phyloP scores from a whole-genome alignment of 768 basidiomycete species.

The Russula earlei region DNA sequence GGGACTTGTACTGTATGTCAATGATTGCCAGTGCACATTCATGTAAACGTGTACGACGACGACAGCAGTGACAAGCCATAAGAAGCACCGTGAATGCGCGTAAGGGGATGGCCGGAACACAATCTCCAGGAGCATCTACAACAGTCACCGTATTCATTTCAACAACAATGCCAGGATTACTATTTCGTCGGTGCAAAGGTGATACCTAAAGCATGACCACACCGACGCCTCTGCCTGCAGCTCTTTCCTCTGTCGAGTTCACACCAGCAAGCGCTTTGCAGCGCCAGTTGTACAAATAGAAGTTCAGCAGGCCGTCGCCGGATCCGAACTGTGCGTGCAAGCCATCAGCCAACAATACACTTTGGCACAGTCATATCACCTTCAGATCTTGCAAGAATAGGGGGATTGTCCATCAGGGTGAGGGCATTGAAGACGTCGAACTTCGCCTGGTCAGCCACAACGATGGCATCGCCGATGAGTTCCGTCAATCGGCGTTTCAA shows the following conservation, averaged over 20 bases:
- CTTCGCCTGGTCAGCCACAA: conserved; percentile 70
- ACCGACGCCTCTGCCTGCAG: conserved; percentile 76
- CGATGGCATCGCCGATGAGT: conserved; percentile 71
- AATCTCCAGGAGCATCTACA: too few species aligned
- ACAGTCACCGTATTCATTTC: too few species aligned
- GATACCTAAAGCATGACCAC: conserved; percentile 96
- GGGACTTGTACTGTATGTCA: not conserved
- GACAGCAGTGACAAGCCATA: too few species aligned
- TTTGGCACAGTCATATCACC: conserved; percentile 35
- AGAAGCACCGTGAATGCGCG: too few species aligned
- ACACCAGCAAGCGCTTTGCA: conserved; percentile 73
- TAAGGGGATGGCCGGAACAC: too few species aligned
- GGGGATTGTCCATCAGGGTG: conserved; percentile 90
- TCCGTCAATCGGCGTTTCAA: conserved; percentile 62
- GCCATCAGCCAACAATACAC: conserved; percentile 10
- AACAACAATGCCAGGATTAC: too few species aligned
- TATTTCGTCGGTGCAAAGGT: too few species aligned
- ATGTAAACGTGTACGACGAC: too few species aligned
- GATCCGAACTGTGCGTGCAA: conserved; percentile 61
- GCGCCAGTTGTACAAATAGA: conserved; percentile 93
- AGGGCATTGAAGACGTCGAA: conserved; percentile 97
- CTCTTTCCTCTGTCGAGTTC: conserved; percentile 36
- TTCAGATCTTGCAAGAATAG: conserved; percentile 74
- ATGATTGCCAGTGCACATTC: too few species aligned
- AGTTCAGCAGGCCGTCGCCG: conserved; percentile 87